Percentiles rank a stretch among this genome's conserved stretches.
Conservation (phyloP, 2,329 filamentous ascomycete species). For the Aspergillus terreus region DNA sequence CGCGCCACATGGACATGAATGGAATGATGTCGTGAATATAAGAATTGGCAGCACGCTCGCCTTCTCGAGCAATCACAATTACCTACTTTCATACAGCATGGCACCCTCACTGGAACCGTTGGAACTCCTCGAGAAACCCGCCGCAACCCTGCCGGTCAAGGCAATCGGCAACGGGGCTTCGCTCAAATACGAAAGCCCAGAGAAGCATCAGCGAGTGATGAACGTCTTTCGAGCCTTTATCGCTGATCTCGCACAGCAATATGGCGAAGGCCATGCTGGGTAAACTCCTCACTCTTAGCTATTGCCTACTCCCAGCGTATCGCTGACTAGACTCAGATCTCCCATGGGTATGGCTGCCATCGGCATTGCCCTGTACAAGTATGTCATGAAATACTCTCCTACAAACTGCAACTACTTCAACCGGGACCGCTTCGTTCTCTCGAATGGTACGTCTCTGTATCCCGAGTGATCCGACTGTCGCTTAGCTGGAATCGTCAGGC, state of each 20-base stretch:
- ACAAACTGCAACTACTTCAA: conserved; percentile 57
- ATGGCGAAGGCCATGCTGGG: conserved; percentile 64
- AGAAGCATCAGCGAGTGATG: conserved; percentile 46
- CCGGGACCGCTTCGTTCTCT: conserved; percentile 60
- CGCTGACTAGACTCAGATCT: conserved; percentile 28
- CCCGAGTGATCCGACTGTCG: background rate
- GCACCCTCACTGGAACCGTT: conserved; percentile 8
- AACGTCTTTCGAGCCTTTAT: conserved; percentile 58
- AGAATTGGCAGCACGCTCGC: background rate
- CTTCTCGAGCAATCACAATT: background rate
- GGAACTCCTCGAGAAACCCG: conserved; percentile 13
- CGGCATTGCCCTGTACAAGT: conserved; percentile 60
- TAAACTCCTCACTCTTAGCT: conserved; percentile 25
- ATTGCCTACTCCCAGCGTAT: background rate
- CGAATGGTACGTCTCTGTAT: conserved; percentile 45
- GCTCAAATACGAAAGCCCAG: conserved; percentile 6
- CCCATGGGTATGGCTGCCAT: conserved; percentile 58
- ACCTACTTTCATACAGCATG: conserved; percentile 3
- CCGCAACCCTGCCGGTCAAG: conserved; percentile 6
- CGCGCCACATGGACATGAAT: background rate
- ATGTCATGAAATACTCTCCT: conserved; percentile 59
- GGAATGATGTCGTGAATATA: background rate
- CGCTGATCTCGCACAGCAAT: conserved; percentile 64
- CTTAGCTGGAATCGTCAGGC: conserved; percentile 23
- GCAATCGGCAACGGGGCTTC: conserved; percentile 2